Percentiles rank a stretch among this genome's conserved stretches.
Conservation (phyloP, 1,139 yeast species). For the Candida pseudocylindracea region DNA sequence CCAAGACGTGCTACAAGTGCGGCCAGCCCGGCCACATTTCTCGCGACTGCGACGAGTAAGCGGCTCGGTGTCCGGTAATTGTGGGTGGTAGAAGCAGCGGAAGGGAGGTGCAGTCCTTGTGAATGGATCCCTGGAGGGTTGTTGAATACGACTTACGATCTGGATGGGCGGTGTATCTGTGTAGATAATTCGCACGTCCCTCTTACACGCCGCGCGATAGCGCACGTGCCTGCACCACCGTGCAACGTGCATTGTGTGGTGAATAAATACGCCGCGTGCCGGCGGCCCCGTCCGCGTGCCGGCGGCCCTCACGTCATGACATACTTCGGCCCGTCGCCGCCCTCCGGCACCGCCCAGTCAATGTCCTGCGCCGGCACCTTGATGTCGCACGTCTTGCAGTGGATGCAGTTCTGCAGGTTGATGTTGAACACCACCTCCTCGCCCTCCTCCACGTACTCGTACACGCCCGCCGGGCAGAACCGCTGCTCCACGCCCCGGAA, state of each 20-base stretch:
- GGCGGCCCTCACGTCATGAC: conserved; percentile 28
- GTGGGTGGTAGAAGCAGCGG: too few species aligned
- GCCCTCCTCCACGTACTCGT: conserved; percentile 56
- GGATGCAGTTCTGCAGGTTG: conserved; percentile 91
- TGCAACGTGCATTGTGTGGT: too few species aligned
- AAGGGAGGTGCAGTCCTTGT: too few species aligned
- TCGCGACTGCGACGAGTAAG: conserved; percentile 3
- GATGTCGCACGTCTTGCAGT: conserved; percentile 95
- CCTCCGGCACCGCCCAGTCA: conserved; percentile 91
- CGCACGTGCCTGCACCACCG: too few species aligned
- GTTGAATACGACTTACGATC: too few species aligned
- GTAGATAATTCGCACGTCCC: too few species aligned
- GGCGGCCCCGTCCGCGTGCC: too few species aligned
- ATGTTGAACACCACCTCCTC: conserved; percentile 71
- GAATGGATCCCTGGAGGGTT: too few species aligned
- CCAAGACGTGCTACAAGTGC: conserved; percentile 24
- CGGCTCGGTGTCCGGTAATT: too few species aligned
- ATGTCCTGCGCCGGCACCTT: conserved; percentile 91
- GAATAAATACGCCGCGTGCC: too few species aligned
- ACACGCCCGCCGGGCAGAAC: conserved; percentile 97
- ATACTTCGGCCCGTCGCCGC: conserved; percentile 96
- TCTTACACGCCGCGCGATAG: too few species aligned
- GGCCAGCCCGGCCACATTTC: conserved; percentile 6
- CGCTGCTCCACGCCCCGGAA: conserved; percentile 75
- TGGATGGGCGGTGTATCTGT: too few species aligned